Base-by-base conservation (phyloP, 2,329 filamentous ascomycete genomes). In the Tricladium varicosporioides region DNA sequence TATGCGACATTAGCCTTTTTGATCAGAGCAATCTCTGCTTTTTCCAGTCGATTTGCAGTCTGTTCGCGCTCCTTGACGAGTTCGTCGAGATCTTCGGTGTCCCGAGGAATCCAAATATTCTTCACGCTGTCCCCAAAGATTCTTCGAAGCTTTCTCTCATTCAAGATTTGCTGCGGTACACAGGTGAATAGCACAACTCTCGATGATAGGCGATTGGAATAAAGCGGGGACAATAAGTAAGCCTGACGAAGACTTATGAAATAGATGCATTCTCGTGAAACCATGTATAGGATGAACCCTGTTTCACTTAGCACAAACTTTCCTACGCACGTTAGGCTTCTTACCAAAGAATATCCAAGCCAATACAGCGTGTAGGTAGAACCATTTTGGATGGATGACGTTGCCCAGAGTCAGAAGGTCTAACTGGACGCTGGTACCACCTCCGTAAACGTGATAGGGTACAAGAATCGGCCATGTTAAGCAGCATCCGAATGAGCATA, bases 181-280 rank as follows among this genome's bases (percentile, higher is more conserved):
- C 83, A 81, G 1, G 84, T 83, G 69, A 87, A 88, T 4, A 89
- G 76, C 1, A 89, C 85, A 1, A 84, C 88, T 36, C 84, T 80
- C 5, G 85, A 87, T 5, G 86, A 88, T 19, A 88, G 76, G 22
- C 85, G 81, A 62, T 78, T 81, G 45, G 85, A 80, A 67, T 87
- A 87, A 27, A 83, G 73, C n/a, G 84, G 85, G 4, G 84, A 85
- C 54, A 87, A 74, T 27, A 85, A 78, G 71, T 87, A 88, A 0
- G 85, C 86, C 72, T 89, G 86, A 54, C 85, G 82, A 53, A 89
- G 70, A 61, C 86, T 87, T 72, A 88, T 86, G 66, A 84, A 86
- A 75, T 81, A 89, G 53, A 89, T 79, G 65, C 78, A 80, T 70
- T 89, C 86, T 50, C 86, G 76, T 15, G 84, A 85, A 48, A 89